Evolutionary conservation across 495 filamentous ascomycete species (phyloP), one percentile per base, ranked within the genome.

Genomic region (Astrocystis sublimbata): DNA sequence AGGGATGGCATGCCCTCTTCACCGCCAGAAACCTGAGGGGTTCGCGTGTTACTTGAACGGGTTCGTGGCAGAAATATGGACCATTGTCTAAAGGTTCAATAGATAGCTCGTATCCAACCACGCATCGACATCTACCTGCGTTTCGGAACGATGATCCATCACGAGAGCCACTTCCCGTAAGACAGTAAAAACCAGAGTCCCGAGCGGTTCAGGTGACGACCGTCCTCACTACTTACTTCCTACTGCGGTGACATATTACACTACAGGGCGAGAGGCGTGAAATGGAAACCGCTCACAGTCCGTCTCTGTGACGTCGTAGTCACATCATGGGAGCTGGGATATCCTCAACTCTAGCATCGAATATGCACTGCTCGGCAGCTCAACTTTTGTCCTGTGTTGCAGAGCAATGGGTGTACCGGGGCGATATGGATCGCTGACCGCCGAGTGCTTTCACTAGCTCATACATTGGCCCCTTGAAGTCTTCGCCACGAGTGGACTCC

Each of bases 131-230:
- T n/a, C n/a, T n/a, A 6, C n/a, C 41, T 53, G 38, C 47, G 36
- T 23, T 10, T 21, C 47, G 35, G 58, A 51, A n/a, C 5, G 26
- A 30, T 50, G 43, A 28, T 13, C 1, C 13, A 17, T 43, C 30
- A 35, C 35, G 21, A 50, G 35, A 26, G 28, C 43, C 56, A 31
- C 40, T 41, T 5, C 17, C 8, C 10, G 43, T 60, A 51, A 60
- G 58, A 60, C 58, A 50, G 24, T 3, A 13, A 60, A 40, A 36
- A 21, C 19, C 17, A 12, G 26, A 31, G 26, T 35, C 19, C 58
- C 58, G 58, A 61, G 10, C 45, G 49, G 58, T 23, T 42, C 47
- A 21, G n/a, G 21, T 6, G 35, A 53, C 36, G 26, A 17, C 49
- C 36, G n/a, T 36, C 23, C 13, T 50, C n/a, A n/a, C n/a, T n/a